These are phyloP conservation scores for Cynara cardunculus DNA, from an alignment of 129 eudicot genomes.

Conservation along the genomic window DNA sequence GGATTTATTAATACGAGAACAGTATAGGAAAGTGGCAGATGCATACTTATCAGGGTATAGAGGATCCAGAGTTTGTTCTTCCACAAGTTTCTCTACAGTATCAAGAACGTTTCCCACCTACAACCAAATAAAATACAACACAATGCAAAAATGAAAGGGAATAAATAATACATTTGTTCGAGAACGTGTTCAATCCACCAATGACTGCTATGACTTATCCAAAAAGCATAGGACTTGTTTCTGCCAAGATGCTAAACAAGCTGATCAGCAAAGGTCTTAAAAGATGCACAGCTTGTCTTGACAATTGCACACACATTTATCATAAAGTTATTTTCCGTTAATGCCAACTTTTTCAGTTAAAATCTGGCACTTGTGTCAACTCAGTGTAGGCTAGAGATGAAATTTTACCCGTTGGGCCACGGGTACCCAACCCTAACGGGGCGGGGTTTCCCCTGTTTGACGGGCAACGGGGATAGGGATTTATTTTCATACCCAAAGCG, in stretches of 20 bases:
- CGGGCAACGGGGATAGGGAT: too few species aligned
- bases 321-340: neutral
- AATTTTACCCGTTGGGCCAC: too few species aligned
- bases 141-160: neutral
- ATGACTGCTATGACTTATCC: neutral
- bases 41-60: slow-evolving; percentile 46
- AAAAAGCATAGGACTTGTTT: neutral
- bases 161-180: neutral
- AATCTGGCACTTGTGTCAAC: neutral
- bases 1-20: neutral
- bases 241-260: neutral
- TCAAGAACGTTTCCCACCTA: slow-evolving; percentile 61
- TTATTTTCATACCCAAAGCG: too few species aligned
- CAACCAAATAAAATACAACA: slow-evolving; percentile 7
- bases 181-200: neutral
- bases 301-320: neutral
- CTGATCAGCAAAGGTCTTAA: neutral
- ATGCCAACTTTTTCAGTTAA: neutral
- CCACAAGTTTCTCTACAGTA: slow-evolving; percentile 62
- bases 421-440: too few species aligned
- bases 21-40: slow-evolving; percentile 4
- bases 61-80: slow-evolving; percentile 59
- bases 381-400: neutral
- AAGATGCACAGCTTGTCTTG: neutral
- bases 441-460: too few species aligned